Evolutionary conservation across 164 flowering plant genomes (phyloP), one percentile per base, ranked within the genome.

Genomic region (Malania oleifera): DNA sequence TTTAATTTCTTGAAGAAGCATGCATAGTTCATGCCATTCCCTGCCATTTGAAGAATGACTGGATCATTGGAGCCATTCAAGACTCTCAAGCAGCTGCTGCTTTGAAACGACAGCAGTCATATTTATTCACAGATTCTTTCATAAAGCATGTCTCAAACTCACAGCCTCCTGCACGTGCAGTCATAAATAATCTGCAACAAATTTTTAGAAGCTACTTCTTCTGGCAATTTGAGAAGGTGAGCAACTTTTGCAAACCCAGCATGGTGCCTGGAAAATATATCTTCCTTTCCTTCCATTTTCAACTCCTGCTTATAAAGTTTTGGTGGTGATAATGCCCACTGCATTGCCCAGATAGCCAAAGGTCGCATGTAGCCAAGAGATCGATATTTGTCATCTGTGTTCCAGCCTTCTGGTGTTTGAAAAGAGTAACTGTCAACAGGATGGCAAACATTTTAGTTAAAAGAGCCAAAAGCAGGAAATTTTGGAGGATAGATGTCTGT

Each of bases 301-400:
- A 7, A 45, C 47, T 73, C 77, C 29, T 60, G 63, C 51, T 58
- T 62, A 24, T 52, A 37, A 35, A 63, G 65, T 55, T 70, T 71
- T 22, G 91, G 79, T 17, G 64, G 63, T 5, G 91, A 61, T 56
- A 92, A 55, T 29, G 95, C 98, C 95, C 92, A 82, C 46, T 92
- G 98, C 87, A 92, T 92, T 56, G 87, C 89, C 98, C 98, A 92
- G 60, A 92, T 85, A 6, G 96, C 86, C 52, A 92, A 67, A 17
- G 98, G 98, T 11, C 96, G 77, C 98, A 89, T 92, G 57, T 92
- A 92, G 59, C 69, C 52, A 14, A 92, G 59, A 2, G 96, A 78
- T 58, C 98, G 60, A 50, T 72, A 91, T 57, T 79, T 66, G 20
- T 74, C 98, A 47, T 74, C 68, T 0, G 68, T 71, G 51, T 75